These are phyloP conservation scores for Xylariaceae sp. DNA, from an alignment of 2,329 filamentous ascomycete species.

Conservation along the genomic window DNA sequence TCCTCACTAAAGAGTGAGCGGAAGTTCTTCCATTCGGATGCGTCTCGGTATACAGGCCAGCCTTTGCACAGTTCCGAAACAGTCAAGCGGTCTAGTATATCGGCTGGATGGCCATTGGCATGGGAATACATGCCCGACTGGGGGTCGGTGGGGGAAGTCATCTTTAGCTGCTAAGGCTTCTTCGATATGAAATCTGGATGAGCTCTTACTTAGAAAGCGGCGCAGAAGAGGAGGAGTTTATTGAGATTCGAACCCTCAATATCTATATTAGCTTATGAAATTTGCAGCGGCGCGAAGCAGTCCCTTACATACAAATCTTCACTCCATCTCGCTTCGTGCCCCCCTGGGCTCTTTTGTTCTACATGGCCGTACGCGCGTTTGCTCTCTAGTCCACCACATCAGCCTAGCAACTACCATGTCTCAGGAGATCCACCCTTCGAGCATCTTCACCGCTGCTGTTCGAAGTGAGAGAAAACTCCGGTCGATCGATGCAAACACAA, in stretches of 20 bases:
- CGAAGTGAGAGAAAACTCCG: background rate
- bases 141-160: conserved; percentile 40
- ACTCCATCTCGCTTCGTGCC: background rate
- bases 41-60: conserved; percentile 59
- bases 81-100: conserved; percentile 52
- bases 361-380: background rate
- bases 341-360: background rate
- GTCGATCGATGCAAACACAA: conserved; percentile 20
- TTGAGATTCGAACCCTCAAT: too few species aligned
- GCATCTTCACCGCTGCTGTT: background rate
- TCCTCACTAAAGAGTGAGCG: conserved; percentile 53
- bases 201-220: too few species aligned
- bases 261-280: too few species aligned
- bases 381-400: background rate
- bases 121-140: conserved; percentile 47
- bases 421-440: background rate
- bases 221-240: too few species aligned
- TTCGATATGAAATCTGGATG: background rate
- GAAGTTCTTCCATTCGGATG: conserved; percentile 60
- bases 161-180: conserved; percentile 18
- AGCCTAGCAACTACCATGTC: too few species aligned
- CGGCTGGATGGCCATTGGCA: conserved; percentile 49
- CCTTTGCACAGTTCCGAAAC: conserved; percentile 60
- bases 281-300: background rate
- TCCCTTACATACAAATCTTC: background rate